A percentile compares a stretch with the other conserved stretches of the same genome.
phyloP scores from a whole-genome alignment of 805 yeast species.

The Kodamaea neixiangensis region DNA sequence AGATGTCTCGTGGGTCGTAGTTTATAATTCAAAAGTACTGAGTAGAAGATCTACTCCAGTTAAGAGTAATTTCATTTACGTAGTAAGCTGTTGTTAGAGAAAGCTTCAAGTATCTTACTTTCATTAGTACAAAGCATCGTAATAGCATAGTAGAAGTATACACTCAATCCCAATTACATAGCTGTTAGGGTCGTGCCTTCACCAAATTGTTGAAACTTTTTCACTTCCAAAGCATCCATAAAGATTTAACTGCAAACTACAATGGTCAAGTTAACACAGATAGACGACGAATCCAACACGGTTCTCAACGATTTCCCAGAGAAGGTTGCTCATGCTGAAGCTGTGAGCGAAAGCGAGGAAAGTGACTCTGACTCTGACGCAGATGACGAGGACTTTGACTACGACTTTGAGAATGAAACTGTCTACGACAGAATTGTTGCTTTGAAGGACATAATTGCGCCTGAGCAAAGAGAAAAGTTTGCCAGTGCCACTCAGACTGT shows the following conservation, averaged over 20 bases:
- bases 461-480: slow-evolving; percentile 66
- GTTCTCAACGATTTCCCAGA: slow-evolving; percentile 17
- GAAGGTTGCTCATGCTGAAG: slow-evolving; percentile 35
- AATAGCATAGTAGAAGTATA: too few relatives aligned
- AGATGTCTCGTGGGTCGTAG: too few relatives aligned
- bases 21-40: too few relatives aligned
- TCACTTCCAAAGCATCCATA: background rate
- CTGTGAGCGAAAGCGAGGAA: slow-evolving; percentile 38
- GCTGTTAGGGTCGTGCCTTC: slow-evolving; percentile 5
- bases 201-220: slow-evolving; percentile 10
- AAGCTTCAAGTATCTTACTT: too few relatives aligned
- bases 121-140: too few relatives aligned
- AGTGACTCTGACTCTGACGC: slow-evolving; percentile 50
- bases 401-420: slow-evolving; percentile 78
- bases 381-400: slow-evolving; percentile 56
- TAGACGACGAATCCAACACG: slow-evolving; percentile 56
- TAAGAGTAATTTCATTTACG: too few relatives aligned
- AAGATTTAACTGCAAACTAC: background rate
- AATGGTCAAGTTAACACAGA: slow-evolving; percentile 78
- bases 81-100: too few relatives aligned
- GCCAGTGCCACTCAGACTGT: slow-evolving; percentile 35
- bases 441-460: slow-evolving; percentile 87
- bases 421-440: slow-evolving; percentile 86
- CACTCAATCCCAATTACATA: too few relatives aligned
- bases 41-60: too few relatives aligned